A percentile compares a stretch with the other conserved stretches of the same genome.
Evolutionary conservation across 768 basidiomycete species (phyloP).

Genomic region (Leccinum barrowsii): DNA sequence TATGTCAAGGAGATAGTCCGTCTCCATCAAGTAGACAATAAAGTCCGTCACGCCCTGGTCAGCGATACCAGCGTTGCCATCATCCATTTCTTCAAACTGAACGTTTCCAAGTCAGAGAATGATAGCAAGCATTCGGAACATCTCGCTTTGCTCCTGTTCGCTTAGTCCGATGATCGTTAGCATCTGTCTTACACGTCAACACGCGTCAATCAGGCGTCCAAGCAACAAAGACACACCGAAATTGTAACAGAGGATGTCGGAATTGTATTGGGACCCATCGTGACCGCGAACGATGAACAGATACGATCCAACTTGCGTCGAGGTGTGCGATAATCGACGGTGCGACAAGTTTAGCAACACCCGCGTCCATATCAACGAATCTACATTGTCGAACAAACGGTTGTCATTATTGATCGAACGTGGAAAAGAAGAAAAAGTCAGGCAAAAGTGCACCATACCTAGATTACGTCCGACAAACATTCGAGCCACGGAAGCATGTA

Average conservation of each 20-base stretch:
- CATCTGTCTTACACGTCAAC: neutral
- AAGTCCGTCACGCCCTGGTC: slow-evolving; percentile 94
- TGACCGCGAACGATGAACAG: slow-evolving; percentile 89
- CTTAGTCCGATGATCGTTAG: slow-evolving; percentile 73
- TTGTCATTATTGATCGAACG: neutral
- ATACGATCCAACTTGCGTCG: slow-evolving; percentile 89
- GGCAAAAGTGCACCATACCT: slow-evolving; percentile 47
- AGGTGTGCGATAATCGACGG: slow-evolving; percentile 76
- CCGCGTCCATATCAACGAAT: slow-evolving; percentile 29
- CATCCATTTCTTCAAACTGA: slow-evolving; percentile 82
- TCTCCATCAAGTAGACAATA: slow-evolving; percentile 91
- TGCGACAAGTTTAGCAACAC: slow-evolving; percentile 30
- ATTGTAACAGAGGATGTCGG: slow-evolving; percentile 80
- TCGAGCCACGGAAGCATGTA: slow-evolving; percentile 36
- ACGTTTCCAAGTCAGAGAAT: slow-evolving; percentile 97
- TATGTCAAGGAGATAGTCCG: slow-evolving; percentile 40
- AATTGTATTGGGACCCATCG: slow-evolving; percentile 69
- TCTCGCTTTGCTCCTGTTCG: slow-evolving; percentile 81
- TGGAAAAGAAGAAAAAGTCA: neutral
- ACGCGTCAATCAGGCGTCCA: neutral
- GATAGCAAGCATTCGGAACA: slow-evolving; percentile 88
- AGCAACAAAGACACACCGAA: slow-evolving; percentile 51
- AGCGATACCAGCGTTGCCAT: slow-evolving; percentile 78
- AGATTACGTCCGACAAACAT: slow-evolving; percentile 87
- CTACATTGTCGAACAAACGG: slow-evolving; percentile 6